Conservation (phyloP, 2,329 filamentous ascomycete species). For the Aspergillus carbonarius region DNA sequence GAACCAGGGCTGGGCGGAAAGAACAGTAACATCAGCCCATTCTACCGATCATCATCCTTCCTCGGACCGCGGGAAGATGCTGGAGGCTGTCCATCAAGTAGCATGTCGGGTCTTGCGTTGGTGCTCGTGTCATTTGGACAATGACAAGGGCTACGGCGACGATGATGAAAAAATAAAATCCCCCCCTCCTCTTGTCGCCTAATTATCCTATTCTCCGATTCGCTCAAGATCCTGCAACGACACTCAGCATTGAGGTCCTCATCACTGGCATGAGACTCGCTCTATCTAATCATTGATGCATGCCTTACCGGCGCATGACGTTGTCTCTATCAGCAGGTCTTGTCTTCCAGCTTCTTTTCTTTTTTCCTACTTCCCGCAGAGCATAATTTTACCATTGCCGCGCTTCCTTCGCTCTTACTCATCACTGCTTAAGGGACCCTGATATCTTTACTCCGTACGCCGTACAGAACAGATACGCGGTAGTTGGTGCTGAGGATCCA, state of each 20-base stretch:
- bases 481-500: background rate
- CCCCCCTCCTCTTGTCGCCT: conserved; percentile 5
- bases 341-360: background rate
- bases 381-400: background rate
- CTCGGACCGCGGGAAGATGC: background rate
- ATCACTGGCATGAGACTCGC: background rate
- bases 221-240: conserved; percentile 6
- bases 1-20: background rate
- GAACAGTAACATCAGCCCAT: conserved; percentile 9
- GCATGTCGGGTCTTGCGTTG: background rate
- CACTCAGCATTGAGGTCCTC: background rate
- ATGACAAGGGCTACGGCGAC: background rate
- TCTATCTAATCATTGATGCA: background rate
- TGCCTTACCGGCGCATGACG: background rate
- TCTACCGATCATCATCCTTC: background rate
- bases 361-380: background rate
- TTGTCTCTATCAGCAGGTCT: background rate
- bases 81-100: background rate
- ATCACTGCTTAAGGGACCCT: background rate
- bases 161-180: background rate
- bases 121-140: background rate
- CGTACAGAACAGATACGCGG: background rate
- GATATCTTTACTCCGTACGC: background rate
- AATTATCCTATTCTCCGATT: conserved; percentile 10
- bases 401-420: background rate